Base-by-base conservation (phyloP, 1,284 basidiomycete genomes). In the Xanthoconium separans region DNA sequence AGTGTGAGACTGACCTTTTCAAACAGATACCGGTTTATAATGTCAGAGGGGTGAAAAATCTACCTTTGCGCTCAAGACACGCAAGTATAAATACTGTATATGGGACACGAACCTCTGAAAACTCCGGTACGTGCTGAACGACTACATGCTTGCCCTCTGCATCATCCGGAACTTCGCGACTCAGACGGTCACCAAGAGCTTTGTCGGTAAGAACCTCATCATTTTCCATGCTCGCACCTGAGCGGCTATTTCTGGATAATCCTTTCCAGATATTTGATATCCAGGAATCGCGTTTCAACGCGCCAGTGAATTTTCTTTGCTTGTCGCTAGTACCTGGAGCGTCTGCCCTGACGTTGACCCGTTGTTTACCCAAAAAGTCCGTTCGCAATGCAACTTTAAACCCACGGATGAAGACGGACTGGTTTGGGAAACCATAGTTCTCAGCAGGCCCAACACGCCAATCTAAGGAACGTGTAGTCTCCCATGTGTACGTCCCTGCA, bases 341-440 rank as follows among this genome's bases (percentile, higher is more conserved):
- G n/a, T 27, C 57, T 8, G 29, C 39, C 18, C 42, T 40, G 36
- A 57, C 56, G 4, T 31, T 13, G 15, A 59, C 22, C 52, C 29
- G 24, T 18, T 18, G 22, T 8, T 20, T 36, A 10, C 56, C 56
- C 3, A 54, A n/a, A 11, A 53, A 8, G 8, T 15, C 34, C 1
- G 37, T 15, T 22, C 56, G 41, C 15, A 45, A 15, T 20, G 57
- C 56, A 24, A 58, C 37, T 34, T 48, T 58, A 39, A 58, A 58
- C 11, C 56, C 56, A 13, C 56, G 50, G n/a, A 57, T 56, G 6
- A 57, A 56, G 9, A 56, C 44, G 8, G 52, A 47, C n/a, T 58
- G 57, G 16, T 56, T 58, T 2, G 48, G 39, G 3, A 47, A 36
- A 6, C 42, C 50, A 13, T 53, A 53, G 20, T 43, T 29, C 12